phyloP scores from a whole-genome alignment of 108 stramenopile genomes.

The Aureococcus anophagefferens region DNA sequence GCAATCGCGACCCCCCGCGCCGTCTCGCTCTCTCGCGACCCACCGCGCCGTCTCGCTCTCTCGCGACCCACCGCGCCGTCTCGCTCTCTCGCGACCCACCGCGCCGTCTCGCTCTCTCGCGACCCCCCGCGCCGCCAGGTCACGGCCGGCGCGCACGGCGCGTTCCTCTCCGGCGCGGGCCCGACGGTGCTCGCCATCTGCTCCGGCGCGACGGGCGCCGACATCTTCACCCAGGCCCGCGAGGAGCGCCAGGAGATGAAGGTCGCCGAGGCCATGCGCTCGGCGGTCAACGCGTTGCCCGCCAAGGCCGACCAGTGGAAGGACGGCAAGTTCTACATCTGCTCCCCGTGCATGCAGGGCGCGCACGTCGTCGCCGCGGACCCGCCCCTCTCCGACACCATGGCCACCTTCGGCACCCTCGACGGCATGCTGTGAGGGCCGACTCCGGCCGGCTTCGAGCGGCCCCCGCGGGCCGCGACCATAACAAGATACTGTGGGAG shows the following conservation, averaged over 20 bases:
- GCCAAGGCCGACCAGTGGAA: constrained; percentile 5
- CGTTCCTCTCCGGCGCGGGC: constrained; percentile 86
- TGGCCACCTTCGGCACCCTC: too few species aligned
- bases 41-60: too few species aligned
- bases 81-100: not conserved
- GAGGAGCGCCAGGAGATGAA: constrained; percentile 82
- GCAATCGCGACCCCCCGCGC: too few species aligned
- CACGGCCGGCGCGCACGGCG: constrained; percentile 81
- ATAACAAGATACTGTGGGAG: too few species aligned
- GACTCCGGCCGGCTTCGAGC: too few species aligned
- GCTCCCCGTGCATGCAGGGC: constrained; percentile 32
- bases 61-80: not conserved
- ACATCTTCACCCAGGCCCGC: constrained; percentile 91
- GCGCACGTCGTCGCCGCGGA: constrained; percentile 32
- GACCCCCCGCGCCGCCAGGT: too few species aligned
- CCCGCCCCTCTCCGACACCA: constrained; percentile 12
- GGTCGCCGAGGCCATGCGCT: constrained; percentile 89
- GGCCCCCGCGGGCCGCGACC: too few species aligned
- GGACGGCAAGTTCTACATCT: constrained; percentile 41
- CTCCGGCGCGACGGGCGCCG: constrained; percentile 76
- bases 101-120: too few species aligned
- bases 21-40: too few species aligned
- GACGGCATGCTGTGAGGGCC: too few species aligned
- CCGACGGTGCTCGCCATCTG: constrained; percentile 96
- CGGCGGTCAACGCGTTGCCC: constrained; percentile 50